A percentile compares a stretch with the other conserved stretches of the same genome.
These are phyloP conservation scores for Podila horticola DNA, from an alignment of 192 early-diverging fungal genomes.

Conservation along the genomic window DNA sequence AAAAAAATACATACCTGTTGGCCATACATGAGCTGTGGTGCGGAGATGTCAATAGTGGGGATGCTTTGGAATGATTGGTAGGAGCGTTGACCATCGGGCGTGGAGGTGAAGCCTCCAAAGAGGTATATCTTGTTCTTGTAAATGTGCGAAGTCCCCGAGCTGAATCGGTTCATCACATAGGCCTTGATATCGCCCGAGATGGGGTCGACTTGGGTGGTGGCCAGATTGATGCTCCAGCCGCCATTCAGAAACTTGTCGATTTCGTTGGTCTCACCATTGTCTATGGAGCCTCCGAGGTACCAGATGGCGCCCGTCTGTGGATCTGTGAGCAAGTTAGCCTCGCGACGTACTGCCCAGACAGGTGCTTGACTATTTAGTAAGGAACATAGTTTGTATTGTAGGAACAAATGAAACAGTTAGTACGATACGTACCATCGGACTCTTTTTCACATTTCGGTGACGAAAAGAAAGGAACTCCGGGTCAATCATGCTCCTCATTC, in stretches of 20 bases:
- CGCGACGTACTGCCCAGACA: constrained; percentile 21
- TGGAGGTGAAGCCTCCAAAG: constrained; percentile 33
- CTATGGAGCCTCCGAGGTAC: constrained; percentile 25
- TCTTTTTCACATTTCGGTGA: not conserved
- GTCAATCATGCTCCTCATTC: not conserved
- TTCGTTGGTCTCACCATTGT: constrained; percentile 12
- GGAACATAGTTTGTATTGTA: not conserved
- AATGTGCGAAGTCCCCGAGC: constrained; percentile 29
- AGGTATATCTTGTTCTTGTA: constrained; percentile 18
- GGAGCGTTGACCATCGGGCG: not conserved
- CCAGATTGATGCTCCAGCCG: constrained; percentile 35
- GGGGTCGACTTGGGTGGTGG: not conserved
- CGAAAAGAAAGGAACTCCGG: not conserved
- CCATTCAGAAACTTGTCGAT: constrained; percentile 24
- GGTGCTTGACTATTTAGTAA: constrained; percentile 10
- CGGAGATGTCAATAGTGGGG: constrained; percentile 28
- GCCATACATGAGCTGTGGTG: not conserved
- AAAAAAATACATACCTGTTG: no score
- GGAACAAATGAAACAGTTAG: not conserved
- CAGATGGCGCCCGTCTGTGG: constrained; percentile 27
- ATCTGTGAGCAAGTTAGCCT: constrained; percentile 32
- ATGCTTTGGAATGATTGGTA: constrained; percentile 33
- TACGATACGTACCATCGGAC: not conserved
- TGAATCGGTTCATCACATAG: constrained; percentile 10
- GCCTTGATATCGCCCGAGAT: not conserved